These are phyloP conservation scores for Amorphotheca resinae DNA, from an alignment of 495 filamentous ascomycete genomes.

Conservation along the genomic window DNA sequence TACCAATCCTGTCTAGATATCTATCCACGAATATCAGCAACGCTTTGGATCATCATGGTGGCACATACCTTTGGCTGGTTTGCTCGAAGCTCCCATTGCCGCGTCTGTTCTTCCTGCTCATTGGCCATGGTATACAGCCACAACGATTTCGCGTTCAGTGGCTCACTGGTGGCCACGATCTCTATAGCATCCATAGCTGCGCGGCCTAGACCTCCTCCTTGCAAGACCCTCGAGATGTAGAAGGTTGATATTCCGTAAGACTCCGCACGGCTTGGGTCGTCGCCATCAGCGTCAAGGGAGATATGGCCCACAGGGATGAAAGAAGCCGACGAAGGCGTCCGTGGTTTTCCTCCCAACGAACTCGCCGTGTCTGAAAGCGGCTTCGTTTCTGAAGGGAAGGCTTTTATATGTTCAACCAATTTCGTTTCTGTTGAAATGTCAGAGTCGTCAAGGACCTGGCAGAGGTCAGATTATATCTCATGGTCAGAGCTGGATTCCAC, in stretches of 20 bases:
- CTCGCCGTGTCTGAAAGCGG: constrained; percentile 24
- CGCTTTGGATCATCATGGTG: not conserved
- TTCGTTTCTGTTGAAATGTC: constrained; percentile 2
- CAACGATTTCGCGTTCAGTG: constrained; percentile 24
- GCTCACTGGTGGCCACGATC: constrained; percentile 20
- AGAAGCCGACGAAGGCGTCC: constrained; percentile 18
- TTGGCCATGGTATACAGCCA: constrained; percentile 26
- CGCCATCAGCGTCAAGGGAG: constrained; percentile 24
- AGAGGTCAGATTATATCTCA: constrained; percentile 1
- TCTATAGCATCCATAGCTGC: constrained; percentile 28
- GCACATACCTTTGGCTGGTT: too few relatives aligned
- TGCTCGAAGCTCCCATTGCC: not conserved
- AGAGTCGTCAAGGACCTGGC: constrained; percentile 7
- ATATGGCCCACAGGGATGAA: constrained; percentile 33
- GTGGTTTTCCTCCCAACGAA: constrained; percentile 19
- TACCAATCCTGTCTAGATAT: constrained; percentile 42
- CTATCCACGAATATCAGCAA: constrained; percentile 11
- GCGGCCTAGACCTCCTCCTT: constrained; percentile 26
- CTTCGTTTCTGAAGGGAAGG: constrained; percentile 17
- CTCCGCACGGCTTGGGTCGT: constrained; percentile 16
- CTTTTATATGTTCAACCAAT: constrained; percentile 5
- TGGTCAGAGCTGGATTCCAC: not conserved
- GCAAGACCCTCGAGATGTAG: constrained; percentile 27
- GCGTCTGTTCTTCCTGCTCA: constrained; percentile 15
- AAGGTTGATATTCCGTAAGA: constrained; percentile 26